Percentiles rank a stretch among this genome's conserved stretches.
Conservation (phyloP, 108 stramenopile genomes). For the Epithemia pelagica region DNA sequence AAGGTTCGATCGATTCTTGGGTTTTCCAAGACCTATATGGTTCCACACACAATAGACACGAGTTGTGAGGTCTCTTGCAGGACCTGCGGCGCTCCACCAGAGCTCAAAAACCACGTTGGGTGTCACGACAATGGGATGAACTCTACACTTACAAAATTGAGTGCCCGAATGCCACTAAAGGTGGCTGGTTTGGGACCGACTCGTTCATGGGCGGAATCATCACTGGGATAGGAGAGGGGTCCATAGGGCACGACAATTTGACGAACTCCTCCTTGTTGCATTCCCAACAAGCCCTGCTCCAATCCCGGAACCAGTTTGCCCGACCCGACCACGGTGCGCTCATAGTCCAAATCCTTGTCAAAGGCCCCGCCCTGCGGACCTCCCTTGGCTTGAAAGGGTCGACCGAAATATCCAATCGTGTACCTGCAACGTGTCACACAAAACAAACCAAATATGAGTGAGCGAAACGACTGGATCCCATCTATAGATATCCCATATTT, state of each 20-base stretch:
- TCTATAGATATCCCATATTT: no score
- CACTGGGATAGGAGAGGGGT: constrained; percentile 57
- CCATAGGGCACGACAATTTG: constrained; percentile 88
- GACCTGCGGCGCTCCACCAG: no score
- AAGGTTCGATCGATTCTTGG: constrained; percentile 85
- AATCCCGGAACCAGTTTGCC: constrained; percentile 65
- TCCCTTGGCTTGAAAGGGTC: constrained; percentile 88
- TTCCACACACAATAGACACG: no score
- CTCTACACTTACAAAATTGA: constrained; percentile 63
- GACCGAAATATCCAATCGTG: constrained; percentile 90
- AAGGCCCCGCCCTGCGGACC: constrained; percentile 74
- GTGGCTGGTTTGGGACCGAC: constrained; percentile 91
- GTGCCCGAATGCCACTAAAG: constrained; percentile 80
- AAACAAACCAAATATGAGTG: no score
- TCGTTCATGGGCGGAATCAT: constrained; percentile 60
- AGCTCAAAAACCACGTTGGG: no score
- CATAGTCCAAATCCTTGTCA: constrained; percentile 79
- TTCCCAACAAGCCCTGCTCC: constrained; percentile 61
- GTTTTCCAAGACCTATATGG: constrained; percentile 61
- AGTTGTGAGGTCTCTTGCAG: no score
- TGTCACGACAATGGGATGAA: no score
- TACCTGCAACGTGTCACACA: no score
- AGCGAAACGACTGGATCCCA: no score
- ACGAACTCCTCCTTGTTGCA: constrained; percentile 83
- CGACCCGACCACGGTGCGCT: constrained; percentile 69